Evolutionary conservation across 2,329 filamentous ascomycete species (phyloP), one percentile per base, ranked within the genome.

Genomic region (Exophiala mesophila): DNA sequence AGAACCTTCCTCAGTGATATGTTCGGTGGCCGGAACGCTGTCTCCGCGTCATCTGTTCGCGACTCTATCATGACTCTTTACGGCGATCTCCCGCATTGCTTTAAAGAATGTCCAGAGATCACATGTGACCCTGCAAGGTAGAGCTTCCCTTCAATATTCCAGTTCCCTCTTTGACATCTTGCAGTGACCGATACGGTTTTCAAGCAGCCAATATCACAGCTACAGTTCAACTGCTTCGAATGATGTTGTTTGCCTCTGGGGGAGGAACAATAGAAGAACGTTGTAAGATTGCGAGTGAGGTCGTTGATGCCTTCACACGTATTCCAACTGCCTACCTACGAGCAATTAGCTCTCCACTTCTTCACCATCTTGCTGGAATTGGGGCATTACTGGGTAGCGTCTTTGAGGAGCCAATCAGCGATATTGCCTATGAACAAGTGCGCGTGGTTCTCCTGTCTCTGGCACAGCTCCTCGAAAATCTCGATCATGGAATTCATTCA

Each of bases 131-230:
- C 44, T 26, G 26, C 39, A 20, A 42, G 42, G 46, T 49, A 34
- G 41, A 42, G 18, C 24, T 36, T 13, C 1, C 17, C 6, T 20
- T 16, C n/a, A n/a, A n/a, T n/a, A n/a, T n/a, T n/a, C n/a, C n/a
- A n/a, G n/a, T n/a, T n/a, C n/a, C n/a, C n/a, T n/a, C n/a, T n/a
- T n/a, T n/a, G n/a, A n/a, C n/a, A n/a, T n/a, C n/a, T n/a, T n/a
- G n/a, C 3, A 59, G 64, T 16, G 66, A 71, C 41, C 56, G 68
- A 3, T 68, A 65, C 45, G 65, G 67, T 1, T 74, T 73, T 23
- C 71, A 74, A 49, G 68, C 70, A 3, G 71, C 71, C 17, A 73
- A 73, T 49, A 72, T 74, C 13, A 63, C 67, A 36, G 69, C 69
- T 1, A 74, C 71, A 0, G 48, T 71, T 6, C 68, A 71, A 45